Base-by-base conservation (phyloP, 2,329 filamentous ascomycete species). In the Alternaria arborescens region DNA sequence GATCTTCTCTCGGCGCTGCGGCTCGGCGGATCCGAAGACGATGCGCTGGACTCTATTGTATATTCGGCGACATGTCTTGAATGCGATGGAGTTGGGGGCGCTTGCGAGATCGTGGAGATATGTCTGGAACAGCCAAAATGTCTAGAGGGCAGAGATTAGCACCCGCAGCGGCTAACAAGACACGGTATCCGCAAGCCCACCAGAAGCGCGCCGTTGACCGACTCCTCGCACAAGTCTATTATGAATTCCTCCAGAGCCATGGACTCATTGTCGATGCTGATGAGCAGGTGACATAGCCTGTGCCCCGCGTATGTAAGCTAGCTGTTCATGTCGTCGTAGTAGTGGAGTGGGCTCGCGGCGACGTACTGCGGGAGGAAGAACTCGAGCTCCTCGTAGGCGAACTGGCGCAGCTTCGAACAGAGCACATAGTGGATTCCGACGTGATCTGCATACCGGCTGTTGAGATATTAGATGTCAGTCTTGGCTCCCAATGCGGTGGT, bases 41-140 rank as follows among this genome's bases (percentile, higher is more conserved):
- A 95, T 92, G 78, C 92, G 89, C 79, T 95, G 92, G 40, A 95
- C 91, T 79, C 92, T 93, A 80, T 95, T 95, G 82, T 94, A 94
- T 69, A 95, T 88, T 72, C 92, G 85, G 61, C 91, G 87, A 75
- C 92, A 94, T 51, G 91, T 94, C 80, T 91, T 89, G 81, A 95
- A 95, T 51, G 90, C 86, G 71, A 89, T 87, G 62, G 90, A 89
- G 75, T 91, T 89, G 3, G 92, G 92, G 60, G 90, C 91, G 72
- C 85, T 83, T 56, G 91, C 87, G 64, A 95, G 87, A 76, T 95
- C 92, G 82, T 92, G 90, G 30, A 95, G 87, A 75, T 95, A 94
- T 5, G 91, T 94, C 80, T 95, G 92, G 79, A 95, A 93, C 52
- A 95, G 86, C 92, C 92, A 95, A 79, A 95, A 95, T 36, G 92